Conservation (phyloP, 225 moss, liverwort and hornwort genomes). For the Pseudoscleropodium purum region DNA sequence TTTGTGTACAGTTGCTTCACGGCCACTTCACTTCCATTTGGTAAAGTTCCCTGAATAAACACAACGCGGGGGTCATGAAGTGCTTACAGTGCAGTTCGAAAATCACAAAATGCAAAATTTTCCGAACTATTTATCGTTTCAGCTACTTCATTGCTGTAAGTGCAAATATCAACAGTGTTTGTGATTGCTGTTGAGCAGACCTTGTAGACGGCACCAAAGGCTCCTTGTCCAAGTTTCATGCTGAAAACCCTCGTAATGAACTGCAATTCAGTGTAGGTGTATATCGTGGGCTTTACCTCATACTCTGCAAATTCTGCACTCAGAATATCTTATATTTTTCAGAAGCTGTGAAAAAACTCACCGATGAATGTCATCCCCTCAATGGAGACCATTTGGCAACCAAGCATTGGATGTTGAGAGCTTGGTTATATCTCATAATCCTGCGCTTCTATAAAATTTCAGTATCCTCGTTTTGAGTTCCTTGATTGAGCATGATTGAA, state of each 20-base stretch:
- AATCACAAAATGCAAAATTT: too few species aligned
- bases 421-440: background rate
- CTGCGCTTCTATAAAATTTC: too few species aligned
- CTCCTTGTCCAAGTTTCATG: slow-evolving; percentile 10
- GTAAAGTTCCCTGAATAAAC: slow-evolving; percentile 10
- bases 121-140: background rate
- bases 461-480: background rate
- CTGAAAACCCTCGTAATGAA: background rate
- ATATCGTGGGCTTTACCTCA: slow-evolving; percentile 12
- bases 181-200: background rate
- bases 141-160: background rate
- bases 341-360: background rate
- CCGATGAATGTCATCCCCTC: too few species aligned
- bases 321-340: background rate
- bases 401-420: background rate
- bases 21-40: slow-evolving; percentile 24
- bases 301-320: slow-evolving; percentile 4
- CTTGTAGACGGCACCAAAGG: slow-evolving; percentile 12
- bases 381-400: background rate
- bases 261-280: background rate
- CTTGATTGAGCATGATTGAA: background rate
- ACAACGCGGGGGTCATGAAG: background rate
- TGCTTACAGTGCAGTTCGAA: background rate
- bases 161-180: background rate
- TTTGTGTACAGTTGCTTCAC: slow-evolving; percentile 32